Evolutionary conservation across 2,329 filamentous ascomycete species (phyloP), one percentile per base, ranked within the genome.

Genomic region (Thelonectria olida): DNA sequence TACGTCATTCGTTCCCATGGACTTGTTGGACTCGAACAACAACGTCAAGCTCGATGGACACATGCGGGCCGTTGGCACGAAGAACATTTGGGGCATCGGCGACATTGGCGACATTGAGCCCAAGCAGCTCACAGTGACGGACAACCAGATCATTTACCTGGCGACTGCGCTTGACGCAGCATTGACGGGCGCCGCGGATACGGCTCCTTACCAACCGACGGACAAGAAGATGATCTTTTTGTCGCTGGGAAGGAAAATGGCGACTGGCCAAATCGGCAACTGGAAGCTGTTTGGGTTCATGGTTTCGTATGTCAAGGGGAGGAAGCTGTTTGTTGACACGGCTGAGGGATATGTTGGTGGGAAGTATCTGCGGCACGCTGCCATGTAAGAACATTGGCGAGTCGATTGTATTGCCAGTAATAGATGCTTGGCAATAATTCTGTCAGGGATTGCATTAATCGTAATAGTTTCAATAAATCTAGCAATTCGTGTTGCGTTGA

Each of bases 61-160:
- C 36, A 67, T 82, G 58, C 74, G 73, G n/a, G 73, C 74, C 0
- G 54, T 58, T 0, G 72, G 72, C 0, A 69, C 74, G 31, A 50
- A 67, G 4, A 81, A 82, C 54, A 69, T 82, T 4, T 83, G 80
- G 73, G 75, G 76, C 2, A 62, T 80, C 2, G 80, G 81, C 9
- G 81, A 83, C 52, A 74, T 76, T 0, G 79, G 79, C 4, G 74
- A 78, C 62, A 71, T 79, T 3, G 76, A 81, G 49, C 64, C 73
- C 7, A 80, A 81, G 55, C 78, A 76, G 36, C 66, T 76, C n/a
- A 69, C 74, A 1, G 63, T 73, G 2, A 72, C 71, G 1, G 75
- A 76, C 49, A 68, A 65, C 36, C 75, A 78, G 51, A 73, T 77
- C 49, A 70, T 75, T 13, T 66, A 73, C 52, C 52, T 79, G 23